Evolutionary conservation across 2,329 filamentous ascomycete species (phyloP).

Genomic region (Fusarium bulbicola): DNA sequence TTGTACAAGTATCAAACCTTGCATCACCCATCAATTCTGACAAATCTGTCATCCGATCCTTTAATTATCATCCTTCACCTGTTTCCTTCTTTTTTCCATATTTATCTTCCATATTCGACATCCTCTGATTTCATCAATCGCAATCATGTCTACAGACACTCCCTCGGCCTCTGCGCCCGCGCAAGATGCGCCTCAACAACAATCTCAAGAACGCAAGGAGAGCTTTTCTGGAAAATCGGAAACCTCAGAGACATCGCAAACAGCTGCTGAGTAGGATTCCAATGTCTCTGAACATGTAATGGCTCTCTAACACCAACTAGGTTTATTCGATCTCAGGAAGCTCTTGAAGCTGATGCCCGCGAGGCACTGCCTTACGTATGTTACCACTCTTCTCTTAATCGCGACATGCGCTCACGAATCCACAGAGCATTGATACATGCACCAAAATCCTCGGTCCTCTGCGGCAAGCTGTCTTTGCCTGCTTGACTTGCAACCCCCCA

Average conservation of each 20-base stretch:
- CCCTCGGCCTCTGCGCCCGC: conserved; percentile 40
- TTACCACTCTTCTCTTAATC: background rate
- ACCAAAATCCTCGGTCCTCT: conserved; percentile 89
- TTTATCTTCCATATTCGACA: background rate
- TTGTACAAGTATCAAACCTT: background rate
- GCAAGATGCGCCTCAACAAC: conserved; percentile 35
- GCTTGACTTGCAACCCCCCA: conserved; percentile 90
- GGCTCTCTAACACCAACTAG: conserved; percentile 51
- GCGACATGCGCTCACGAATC: conserved; percentile 30
- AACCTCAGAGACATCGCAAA: conserved; percentile 72
- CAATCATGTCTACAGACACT: conserved; percentile 53
- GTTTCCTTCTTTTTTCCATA: background rate
- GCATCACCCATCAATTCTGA: conserved; percentile 14
- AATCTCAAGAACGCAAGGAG: conserved; percentile 55
- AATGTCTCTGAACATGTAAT: accelerated
- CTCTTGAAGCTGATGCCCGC: conserved; percentile 92
- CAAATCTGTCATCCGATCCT: background rate
- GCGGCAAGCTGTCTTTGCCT: conserved; percentile 90
- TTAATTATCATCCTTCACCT: background rate
- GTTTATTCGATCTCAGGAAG: conserved; percentile 88
- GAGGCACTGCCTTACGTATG: conserved; percentile 92
- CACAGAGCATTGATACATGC: conserved; percentile 89
- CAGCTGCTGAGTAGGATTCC: conserved; percentile 71
- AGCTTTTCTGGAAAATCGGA: conserved; percentile 68
- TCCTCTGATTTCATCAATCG: background rate